These are phyloP conservation scores for Tolypocladium nubicola DNA, from an alignment of 2,329 filamentous ascomycete genomes.

Conservation along the genomic window DNA sequence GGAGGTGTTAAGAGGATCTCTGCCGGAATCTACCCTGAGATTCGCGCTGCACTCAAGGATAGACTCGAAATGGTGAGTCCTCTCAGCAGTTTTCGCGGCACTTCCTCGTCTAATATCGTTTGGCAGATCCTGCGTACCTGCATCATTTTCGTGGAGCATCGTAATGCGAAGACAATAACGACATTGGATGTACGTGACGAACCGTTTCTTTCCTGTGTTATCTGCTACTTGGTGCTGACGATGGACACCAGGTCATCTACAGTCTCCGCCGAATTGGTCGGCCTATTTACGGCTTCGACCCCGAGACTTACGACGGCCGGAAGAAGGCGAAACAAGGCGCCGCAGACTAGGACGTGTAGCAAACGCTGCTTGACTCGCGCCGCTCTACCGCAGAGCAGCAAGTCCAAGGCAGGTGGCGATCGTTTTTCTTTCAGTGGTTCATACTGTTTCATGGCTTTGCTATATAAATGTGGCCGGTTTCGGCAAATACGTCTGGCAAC, in stretches of 20 bases:
- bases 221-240: constrained; percentile 1
- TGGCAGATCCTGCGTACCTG: constrained; percentile 42
- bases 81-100: background rate
- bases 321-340: constrained; percentile 2
- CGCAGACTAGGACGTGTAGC: background rate
- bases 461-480: constrained; percentile 4
- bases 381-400: background rate
- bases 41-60: constrained; percentile 37
- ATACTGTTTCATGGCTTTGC: background rate
- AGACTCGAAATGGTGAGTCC: constrained; percentile 35
- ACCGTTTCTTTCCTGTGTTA: too few relatives aligned
- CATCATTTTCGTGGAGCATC: constrained; percentile 40
- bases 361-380: background rate
- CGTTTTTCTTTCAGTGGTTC: background rate
- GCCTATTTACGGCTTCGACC: constrained; percentile 50
- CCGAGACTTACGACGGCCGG: constrained; percentile 17
- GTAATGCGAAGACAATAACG: constrained; percentile 50
- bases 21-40: constrained; percentile 50
- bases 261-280: constrained; percentile 35
- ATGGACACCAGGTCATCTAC: constrained; percentile 39
- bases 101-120: background rate
- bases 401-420: background rate
- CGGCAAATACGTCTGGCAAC: background rate
- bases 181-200: constrained; percentile 43
- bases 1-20: constrained; percentile 71